Base-by-base conservation (phyloP, 495 filamentous ascomycete species). In the Cairneyella variabilis region DNA sequence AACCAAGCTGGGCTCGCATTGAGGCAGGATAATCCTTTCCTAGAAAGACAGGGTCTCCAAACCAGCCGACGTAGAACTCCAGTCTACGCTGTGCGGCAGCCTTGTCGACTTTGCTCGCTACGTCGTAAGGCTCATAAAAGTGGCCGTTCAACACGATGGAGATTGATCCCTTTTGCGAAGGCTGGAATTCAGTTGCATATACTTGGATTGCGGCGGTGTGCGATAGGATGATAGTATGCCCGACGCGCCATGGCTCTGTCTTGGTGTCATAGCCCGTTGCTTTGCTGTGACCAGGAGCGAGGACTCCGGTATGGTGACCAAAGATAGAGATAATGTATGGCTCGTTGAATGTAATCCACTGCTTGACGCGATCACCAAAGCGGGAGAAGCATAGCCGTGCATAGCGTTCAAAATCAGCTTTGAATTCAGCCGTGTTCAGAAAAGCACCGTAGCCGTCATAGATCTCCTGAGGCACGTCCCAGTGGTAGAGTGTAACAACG, bases 41-140 rank as follows among this genome's bases (percentile, higher is more conserved):
- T 10, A 81, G 75, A 71, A 86, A 89, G 59, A 89, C 78, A 18
- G 85, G 84, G 65, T 90, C 85, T 17, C 78, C 84, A 57, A 86
- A 77, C 86, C 85, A 83, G 25, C 66, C 71, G 62, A 79, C 80
- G 62, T 76, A 69, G 56, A 83, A 84, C 61, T 83, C 81, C 52
- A 83, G 71, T 65, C 81, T 79, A 60, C 77, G 74, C 62, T 81
- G 68, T 61, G 73, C 76, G 3, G 82, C 80, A 60, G 76, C 78
- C 32, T 77, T 66, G 56, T 82, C 76, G 30, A 62, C 62, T 22
- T 73, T 70, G 61, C 77, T 74, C 53, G 73, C 67, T 18, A 71
- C 66, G 57, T 82, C 73, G 71, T 72, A 78, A 4, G 79, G 77
- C 45, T 73, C 71, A 20, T 72, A 72, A 68, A 72, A 77, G 63